phyloP scores from a whole-genome alignment of 2,329 filamentous ascomycete species.

The Rutstroemia sp. region DNA sequence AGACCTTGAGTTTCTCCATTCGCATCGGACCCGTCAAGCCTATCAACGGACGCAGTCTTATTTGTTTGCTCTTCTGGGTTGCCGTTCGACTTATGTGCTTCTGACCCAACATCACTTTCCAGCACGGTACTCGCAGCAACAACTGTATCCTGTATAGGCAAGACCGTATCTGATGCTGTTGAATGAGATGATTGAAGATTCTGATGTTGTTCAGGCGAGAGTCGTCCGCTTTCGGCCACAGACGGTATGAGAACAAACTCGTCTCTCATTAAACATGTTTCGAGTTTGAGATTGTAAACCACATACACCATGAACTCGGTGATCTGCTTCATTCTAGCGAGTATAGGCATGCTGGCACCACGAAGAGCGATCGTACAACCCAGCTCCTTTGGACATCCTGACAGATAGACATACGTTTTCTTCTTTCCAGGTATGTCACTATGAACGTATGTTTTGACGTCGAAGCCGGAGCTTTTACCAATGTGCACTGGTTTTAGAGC shows the following conservation, averaged over 20 bases:
- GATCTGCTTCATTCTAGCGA: constrained; percentile 81
- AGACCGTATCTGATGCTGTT: constrained; percentile 2
- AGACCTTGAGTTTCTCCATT: background rate
- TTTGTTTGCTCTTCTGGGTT: background rate
- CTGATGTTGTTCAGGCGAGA: constrained; percentile 30
- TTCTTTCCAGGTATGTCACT: constrained; percentile 64
- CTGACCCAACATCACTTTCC: constrained; percentile 17
- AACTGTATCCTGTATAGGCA: constrained; percentile 12
- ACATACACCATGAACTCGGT: constrained; percentile 99
- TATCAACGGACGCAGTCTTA: background rate
- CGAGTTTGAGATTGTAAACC: constrained; percentile 92
- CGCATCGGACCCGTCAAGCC: background rate
- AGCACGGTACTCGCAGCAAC: constrained; percentile 22
- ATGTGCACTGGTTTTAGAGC: constrained; percentile 66
- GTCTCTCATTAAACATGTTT: constrained; percentile 89
- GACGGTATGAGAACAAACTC: constrained; percentile 80
- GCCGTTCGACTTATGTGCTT: constrained; percentile 1
- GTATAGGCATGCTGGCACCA: constrained; percentile 63
- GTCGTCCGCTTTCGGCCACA: constrained; percentile 41
- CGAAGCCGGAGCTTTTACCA: constrained; percentile 77
- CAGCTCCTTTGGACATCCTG: constrained; percentile 79
- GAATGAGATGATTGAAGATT: constrained; percentile 10
- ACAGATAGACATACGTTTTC: constrained; percentile 94
- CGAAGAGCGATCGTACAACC: constrained; percentile 92
- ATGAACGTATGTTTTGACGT: constrained; percentile 92